Conservation (phyloP, 2,329 filamentous ascomycete species). For the Cucurbitaria berberidis region DNA sequence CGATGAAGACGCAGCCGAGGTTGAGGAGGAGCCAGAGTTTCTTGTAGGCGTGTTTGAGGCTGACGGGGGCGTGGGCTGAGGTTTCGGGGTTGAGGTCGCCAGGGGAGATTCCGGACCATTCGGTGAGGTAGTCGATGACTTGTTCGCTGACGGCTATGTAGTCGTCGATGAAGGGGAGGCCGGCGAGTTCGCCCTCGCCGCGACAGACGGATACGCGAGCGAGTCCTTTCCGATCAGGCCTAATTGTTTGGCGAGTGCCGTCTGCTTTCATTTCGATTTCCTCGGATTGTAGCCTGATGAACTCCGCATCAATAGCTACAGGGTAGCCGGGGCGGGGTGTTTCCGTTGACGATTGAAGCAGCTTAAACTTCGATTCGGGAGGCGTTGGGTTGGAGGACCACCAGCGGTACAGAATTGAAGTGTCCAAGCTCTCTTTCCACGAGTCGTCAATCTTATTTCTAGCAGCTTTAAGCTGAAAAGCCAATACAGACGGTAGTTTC, state of each 20-base stretch:
- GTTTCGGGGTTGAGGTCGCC: slow-evolving; percentile 81
- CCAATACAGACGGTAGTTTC: slow-evolving; percentile 89
- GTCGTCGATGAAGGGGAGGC: slow-evolving; percentile 92
- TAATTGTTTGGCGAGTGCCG: slow-evolving; percentile 87
- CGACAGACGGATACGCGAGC: slow-evolving; percentile 92
- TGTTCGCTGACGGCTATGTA: slow-evolving; percentile 92
- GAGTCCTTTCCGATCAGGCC: slow-evolving; percentile 87
- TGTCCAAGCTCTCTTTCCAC: slow-evolving; percentile 87
- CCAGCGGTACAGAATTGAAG: slow-evolving; percentile 81
- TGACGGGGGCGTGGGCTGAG: slow-evolving; percentile 82
- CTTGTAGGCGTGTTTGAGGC: slow-evolving; percentile 93
- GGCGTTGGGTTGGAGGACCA: slow-evolving; percentile 55
- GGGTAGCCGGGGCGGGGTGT: slow-evolving; percentile 73
- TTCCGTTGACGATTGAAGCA: slow-evolving; percentile 66
- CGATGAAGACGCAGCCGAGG: slow-evolving; percentile 89
- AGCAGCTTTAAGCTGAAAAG: slow-evolving; percentile 81
- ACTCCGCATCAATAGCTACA: slow-evolving; percentile 93
- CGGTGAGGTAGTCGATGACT: slow-evolving; percentile 93
- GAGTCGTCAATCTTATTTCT: slow-evolving; percentile 83
- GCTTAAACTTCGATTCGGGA: slow-evolving; percentile 63
- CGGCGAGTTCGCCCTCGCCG: slow-evolving; percentile 77
- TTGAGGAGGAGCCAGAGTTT: slow-evolving; percentile 97
- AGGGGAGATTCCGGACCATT: slow-evolving; percentile 87
- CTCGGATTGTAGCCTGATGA: slow-evolving; percentile 88
- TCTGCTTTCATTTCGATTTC: slow-evolving; percentile 97